phyloP scores from a whole-genome alignment of 495 filamentous ascomycete genomes.

The Ascodesmis nigricans region DNA sequence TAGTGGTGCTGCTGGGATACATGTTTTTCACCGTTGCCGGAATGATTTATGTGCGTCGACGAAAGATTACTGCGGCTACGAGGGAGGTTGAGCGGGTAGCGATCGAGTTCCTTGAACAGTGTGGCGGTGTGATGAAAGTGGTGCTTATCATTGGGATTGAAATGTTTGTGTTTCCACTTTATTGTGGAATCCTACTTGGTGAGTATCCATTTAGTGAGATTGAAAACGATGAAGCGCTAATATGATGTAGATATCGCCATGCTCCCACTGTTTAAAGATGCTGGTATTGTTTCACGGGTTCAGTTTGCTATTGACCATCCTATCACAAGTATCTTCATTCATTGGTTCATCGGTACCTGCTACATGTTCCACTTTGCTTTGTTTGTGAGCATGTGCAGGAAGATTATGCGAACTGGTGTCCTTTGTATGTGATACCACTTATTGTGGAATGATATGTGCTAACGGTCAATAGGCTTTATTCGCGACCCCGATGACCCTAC shows the following conservation, averaged over 20 bases:
- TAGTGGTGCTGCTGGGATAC: slow-evolving; percentile 63
- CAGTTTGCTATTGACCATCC: slow-evolving; percentile 54
- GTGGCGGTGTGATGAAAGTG: slow-evolving; percentile 91
- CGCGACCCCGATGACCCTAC: slow-evolving; percentile 95
- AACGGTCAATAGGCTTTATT: slow-evolving; percentile 89
- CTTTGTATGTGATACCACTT: no score
- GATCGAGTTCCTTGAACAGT: slow-evolving; percentile 72
- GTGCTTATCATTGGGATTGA: slow-evolving; percentile 97
- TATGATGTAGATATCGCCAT: slow-evolving; percentile 44
- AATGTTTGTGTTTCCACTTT: slow-evolving; percentile 93
- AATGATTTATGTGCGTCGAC: slow-evolving; percentile 47
- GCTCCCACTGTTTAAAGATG: slow-evolving; percentile 65
- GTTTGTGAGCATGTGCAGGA: slow-evolving; percentile 97
- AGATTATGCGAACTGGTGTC: slow-evolving; percentile 84
- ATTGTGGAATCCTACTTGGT: slow-evolving; percentile 67
- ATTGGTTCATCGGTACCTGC: slow-evolving; percentile 96
- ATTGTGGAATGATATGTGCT: no score
- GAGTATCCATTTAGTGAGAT: slow-evolving; percentile 3
- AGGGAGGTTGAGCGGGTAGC: slow-evolving; percentile 55
- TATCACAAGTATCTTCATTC: slow-evolving; percentile 75
- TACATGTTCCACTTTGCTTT: slow-evolving; percentile 99
- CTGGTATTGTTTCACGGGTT: slow-evolving; percentile 51
- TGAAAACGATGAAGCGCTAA: slow-evolving; percentile 2
- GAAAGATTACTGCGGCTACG: slow-evolving; percentile 40
- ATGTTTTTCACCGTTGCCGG: slow-evolving; percentile 48